Base-by-base conservation (phyloP, 495 filamentous ascomycete genomes). In the Penicillium bovifimosum region DNA sequence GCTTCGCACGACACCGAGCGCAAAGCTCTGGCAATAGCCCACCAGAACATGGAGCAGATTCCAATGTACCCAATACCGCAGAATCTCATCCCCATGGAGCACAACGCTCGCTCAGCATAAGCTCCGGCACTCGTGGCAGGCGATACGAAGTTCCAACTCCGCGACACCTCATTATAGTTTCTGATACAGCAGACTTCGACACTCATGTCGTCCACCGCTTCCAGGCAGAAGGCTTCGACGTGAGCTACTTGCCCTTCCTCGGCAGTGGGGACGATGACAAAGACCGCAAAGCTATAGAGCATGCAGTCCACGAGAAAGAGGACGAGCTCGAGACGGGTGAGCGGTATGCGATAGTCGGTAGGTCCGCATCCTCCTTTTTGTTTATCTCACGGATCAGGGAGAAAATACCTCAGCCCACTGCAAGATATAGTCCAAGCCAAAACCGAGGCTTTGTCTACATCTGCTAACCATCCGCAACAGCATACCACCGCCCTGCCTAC, bases 201-300 rank as follows among this genome's bases (percentile, higher is more conserved):
- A 44, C 70, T 6, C 54, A 73, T 7, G 76, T 79, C 5, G 50
- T 83, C 4, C 68, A 72, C 11, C 72, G 79, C 17, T 86, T 84
- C 75, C 71, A 71, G 16, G 77, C 75, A 13, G 85, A 89, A 60
- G 85, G 84, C 2, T 88, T 87, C 60, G 54, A 77, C 11, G 82
- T 84, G 29, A 69, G 69, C 7, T 87, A 87, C 55, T 31, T 89
- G 0, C 75, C 79, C 0, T 76, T 86, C 55, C 67, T 68, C 3
- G 59, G 62, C 6, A 73, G 70, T 24, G 78, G 68, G 1, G 75
- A 81, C 41, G 31, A 42, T 6, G 67, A 70, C 13, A 55, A 59
- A 16, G 67, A 70, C 27, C 58, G 66, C 5, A 68, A 63, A 36
- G 49, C 63, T 1, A 46, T 72, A 34, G 71, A 76, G 14, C 82